Evolutionary conservation across 2,329 filamentous ascomycete genomes (phyloP).

Genomic region (Penicillium sp.): DNA sequence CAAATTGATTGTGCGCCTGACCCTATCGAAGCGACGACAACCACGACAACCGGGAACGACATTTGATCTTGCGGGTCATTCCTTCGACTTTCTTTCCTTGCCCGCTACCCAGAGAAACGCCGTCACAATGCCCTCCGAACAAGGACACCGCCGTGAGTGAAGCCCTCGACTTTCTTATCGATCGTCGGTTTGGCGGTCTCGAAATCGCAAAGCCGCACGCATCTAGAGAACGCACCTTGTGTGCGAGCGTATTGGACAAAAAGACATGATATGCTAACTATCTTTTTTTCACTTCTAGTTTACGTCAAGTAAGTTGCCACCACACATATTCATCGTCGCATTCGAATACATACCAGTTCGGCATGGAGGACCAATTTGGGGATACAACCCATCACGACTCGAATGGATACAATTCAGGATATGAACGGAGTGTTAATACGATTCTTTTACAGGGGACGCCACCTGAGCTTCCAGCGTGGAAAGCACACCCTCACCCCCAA

Average conservation of each 20-base stretch:
- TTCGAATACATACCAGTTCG: constrained; percentile 21
- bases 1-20: constrained; percentile 41
- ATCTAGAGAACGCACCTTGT: constrained; percentile 9
- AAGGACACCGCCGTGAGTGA: constrained; percentile 81
- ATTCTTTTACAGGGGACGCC: constrained; percentile 70
- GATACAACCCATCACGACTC: constrained; percentile 11
- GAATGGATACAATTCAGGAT: constrained; percentile 4
- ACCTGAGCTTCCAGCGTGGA: constrained; percentile 95
- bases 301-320: constrained; percentile 76
- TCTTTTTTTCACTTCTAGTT: constrained; percentile 52
- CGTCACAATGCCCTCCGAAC: constrained; percentile 82
- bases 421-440: constrained; percentile 36
- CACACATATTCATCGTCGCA: constrained; percentile 21
- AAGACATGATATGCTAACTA: constrained; percentile 30
- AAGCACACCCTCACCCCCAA: constrained; percentile 87
- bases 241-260: constrained; percentile 4
- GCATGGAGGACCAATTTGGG: constrained; percentile 16
- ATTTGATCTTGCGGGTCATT: constrained; percentile 36
- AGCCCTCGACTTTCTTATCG: constrained; percentile 16
- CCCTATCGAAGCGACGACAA: constrained; percentile 43
- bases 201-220: constrained; percentile 11
- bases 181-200: constrained; percentile 13
- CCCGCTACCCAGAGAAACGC: constrained; percentile 43
- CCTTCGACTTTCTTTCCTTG: constrained; percentile 42
- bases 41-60: constrained; percentile 36